Base-by-base conservation (phyloP, 441 rosid genomes). In the Melianthus villosus region DNA sequence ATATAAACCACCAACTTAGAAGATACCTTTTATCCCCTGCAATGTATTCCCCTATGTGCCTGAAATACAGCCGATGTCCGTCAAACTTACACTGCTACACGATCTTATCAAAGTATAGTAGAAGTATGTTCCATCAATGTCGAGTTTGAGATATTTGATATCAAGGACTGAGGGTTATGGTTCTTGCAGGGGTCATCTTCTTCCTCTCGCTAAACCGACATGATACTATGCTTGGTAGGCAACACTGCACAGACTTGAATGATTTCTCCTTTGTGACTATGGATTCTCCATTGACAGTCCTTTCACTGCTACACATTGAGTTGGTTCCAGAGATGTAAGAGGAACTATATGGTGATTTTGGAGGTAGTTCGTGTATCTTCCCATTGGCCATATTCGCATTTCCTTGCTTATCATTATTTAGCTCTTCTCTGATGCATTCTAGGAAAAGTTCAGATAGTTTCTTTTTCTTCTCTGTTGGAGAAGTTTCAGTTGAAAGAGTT, bases 381-480 rank as follows among this genome's bases (percentile, higher is more conserved):
- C n/a, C n/a, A n/a, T n/a, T n/a, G n/a, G n/a, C n/a, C n/a, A n/a
- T n/a, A n/a, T n/a, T n/a, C n/a, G n/a, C n/a, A 6, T 20, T 20
- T 20, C 40, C 13, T 5, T 18, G 22, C 22, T 25, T 39, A 25
- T 46, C 57, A 26, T 3, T 43, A 26, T 37, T 49, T 27, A 28
- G 37, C n/a, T 56, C 65, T 16, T 51, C 80, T 31, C 63, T 49
- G 9, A 55, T 38, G 46, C 79, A 74, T 17, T 84, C 86, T 43
- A 28, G 61, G 50, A 89, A 89, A 27, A 89, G 79, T 45, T 89
- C 92, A 6, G 55, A 61, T n/a, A 89, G 79, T 51, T 67, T 82
- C 81, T 70, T 73, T 62, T 74, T 89, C 60, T 67, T 73, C 37
- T 56, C 67, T 0, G 59, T 50, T 13, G 65, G 61, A 15, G 84